Percentiles rank a stretch among this genome's conserved stretches.
Evolutionary conservation across 2,329 filamentous ascomycete genomes (phyloP).

Genomic region (Verruconis gallopava): DNA sequence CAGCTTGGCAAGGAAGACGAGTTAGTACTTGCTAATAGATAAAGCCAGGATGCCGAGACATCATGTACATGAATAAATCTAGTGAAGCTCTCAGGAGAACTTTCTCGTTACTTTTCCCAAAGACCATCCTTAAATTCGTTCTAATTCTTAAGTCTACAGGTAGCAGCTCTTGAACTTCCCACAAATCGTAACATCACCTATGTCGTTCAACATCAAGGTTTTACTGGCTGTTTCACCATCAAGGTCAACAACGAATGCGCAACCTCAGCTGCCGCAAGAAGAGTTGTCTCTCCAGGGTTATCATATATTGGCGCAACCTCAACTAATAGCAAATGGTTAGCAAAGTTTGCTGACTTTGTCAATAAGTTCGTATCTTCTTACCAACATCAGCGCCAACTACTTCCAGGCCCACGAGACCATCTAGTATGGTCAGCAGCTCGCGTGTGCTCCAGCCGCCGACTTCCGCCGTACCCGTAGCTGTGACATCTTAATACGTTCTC

Average conservation of each 20-base stretch:
- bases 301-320: constrained; percentile 51
- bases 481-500: too few species aligned
- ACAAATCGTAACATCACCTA: too few species aligned
- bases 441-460: constrained; percentile 49
- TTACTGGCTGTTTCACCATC: constrained; percentile 32
- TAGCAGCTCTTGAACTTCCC: too few species aligned
- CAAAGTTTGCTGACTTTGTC: background rate
- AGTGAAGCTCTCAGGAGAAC: too few species aligned
- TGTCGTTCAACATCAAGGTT: too few species aligned
- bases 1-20: too few species aligned
- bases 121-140: too few species aligned
- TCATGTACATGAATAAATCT: too few species aligned
- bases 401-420: constrained; percentile 44
- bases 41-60: too few species aligned
- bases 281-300: constrained; percentile 45
- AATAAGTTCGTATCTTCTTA: constrained; percentile 15
- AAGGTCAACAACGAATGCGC: constrained; percentile 36
- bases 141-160: too few species aligned
- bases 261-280: constrained; percentile 41
- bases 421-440: constrained; percentile 45
- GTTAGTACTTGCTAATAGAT: too few species aligned
- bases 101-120: too few species aligned
- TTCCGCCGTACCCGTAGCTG: constrained; percentile 46
- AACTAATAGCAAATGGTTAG: constrained; percentile 24
- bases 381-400: constrained; percentile 46